Evolutionary conservation across 2,329 filamentous ascomycete genomes (phyloP), one percentile per base, ranked within the genome.

Genomic region (Atkinsonella hypoxylon): DNA sequence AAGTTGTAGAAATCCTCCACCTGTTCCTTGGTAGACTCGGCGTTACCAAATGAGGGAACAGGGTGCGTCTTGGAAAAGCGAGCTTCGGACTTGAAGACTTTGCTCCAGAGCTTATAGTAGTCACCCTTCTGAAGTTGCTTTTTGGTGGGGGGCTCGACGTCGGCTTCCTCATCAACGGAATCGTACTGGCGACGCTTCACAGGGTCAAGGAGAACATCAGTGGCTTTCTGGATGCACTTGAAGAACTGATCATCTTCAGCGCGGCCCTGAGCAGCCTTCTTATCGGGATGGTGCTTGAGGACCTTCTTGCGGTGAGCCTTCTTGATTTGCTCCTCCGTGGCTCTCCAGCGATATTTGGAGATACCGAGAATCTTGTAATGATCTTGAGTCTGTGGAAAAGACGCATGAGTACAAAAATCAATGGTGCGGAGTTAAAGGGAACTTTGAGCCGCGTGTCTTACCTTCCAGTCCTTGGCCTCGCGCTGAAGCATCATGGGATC

Each of bases 381-480:
- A 66, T 98, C 93, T 82, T 98, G 93, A 58, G 76, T 78, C 87
- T 94, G 57, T 46, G 46, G 11, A 17, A 2, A 9, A 4, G 18
- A 11, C 18, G 41, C 17, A 10, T 47, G 11, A 39, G 0, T 6
- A 39, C 20, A 1, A 13, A 31, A 17, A 18, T 8, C 45, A 42
- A 20, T n/a, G 44, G 30, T 32, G 39, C 17, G 5, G 17, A 20
- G 48, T 59, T 12, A 17, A 30, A 30, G 18, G 17, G 13, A 6
- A 26, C 20, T 7, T 5, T 5, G 10, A 31, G 10, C n/a, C 10
- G n/a, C 6, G 36, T 13, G 15, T 15, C 76, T 58, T 69, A 91
- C 89, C 86, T 98, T 98, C 93, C 93, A 98, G 76, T 98, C 93
- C 77, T 98, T 98, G 64, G 93, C 90, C 67, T 97, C 89, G 50